These are phyloP conservation scores for Candida nanaspora DNA, from an alignment of 805 yeast genomes.

Conservation along the genomic window DNA sequence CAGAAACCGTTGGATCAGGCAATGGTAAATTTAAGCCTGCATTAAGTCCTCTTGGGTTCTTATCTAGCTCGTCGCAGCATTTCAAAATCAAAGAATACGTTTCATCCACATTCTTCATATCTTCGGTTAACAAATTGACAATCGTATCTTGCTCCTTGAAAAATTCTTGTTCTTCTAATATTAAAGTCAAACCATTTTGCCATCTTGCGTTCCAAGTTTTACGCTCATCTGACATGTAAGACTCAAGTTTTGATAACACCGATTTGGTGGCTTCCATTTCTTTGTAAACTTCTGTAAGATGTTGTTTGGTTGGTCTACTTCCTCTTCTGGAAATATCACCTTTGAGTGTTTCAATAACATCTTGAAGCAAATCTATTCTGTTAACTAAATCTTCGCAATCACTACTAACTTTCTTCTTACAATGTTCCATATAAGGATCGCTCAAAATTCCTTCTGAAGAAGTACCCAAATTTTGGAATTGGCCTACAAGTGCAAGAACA, in stretches of 20 bases:
- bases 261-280: slow-evolving; percentile 56
- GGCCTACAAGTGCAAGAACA: slow-evolving; percentile 37
- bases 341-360: slow-evolving; percentile 78
- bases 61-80: slow-evolving; percentile 72
- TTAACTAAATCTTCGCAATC: slow-evolving; percentile 72
- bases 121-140: slow-evolving; percentile 71
- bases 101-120: slow-evolving; percentile 70
- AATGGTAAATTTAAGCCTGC: slow-evolving; percentile 30
- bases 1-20: slow-evolving; percentile 51
- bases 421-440: slow-evolving; percentile 59
- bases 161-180: slow-evolving; percentile 91
- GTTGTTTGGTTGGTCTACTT: slow-evolving; percentile 70
- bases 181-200: slow-evolving; percentile 85
- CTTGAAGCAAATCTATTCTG: slow-evolving; percentile 86
- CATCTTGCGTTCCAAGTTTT: slow-evolving; percentile 86
- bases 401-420: slow-evolving; percentile 64
- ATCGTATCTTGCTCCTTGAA: slow-evolving; percentile 86
- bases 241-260: slow-evolving; percentile 46
- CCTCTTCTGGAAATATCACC: slow-evolving; percentile 91
- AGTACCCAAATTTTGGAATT: slow-evolving; percentile 35
- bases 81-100: slow-evolving; percentile 77
- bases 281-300: slow-evolving; percentile 54
- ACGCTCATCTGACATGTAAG: slow-evolving; percentile 61
- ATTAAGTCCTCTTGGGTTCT: slow-evolving; percentile 34
- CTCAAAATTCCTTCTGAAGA: slow-evolving; percentile 20